Evolutionary conservation across 352 stramenopile genomes (phyloP).

Genomic region (Globisporangium cystogenes): DNA sequence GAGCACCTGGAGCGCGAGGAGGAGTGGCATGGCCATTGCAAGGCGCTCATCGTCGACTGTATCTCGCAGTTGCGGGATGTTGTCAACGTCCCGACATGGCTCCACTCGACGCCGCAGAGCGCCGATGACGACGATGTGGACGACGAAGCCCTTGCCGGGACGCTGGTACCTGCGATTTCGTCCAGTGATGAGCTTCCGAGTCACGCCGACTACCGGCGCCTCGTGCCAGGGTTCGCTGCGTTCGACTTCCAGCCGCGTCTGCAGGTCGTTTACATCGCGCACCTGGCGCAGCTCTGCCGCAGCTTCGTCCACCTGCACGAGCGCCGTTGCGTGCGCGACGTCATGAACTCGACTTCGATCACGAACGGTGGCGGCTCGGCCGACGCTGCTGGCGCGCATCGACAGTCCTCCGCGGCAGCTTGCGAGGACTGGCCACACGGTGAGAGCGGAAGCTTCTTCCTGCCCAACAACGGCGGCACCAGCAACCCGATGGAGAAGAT

Average conservation of each 20-base stretch:
- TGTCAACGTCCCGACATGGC: conserved; percentile 22
- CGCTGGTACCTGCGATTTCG: neutral
- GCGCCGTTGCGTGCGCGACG: conserved; percentile 23
- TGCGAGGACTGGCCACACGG: conserved; percentile 1
- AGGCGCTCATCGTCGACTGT: conserved; percentile 29
- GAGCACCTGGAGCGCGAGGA: conserved; percentile 30
- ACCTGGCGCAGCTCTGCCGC: conserved; percentile 30
- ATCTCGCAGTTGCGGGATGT: conserved; percentile 15
- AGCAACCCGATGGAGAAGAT: conserved; percentile 29
- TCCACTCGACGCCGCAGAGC: conserved; percentile 10
- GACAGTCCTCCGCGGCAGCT: neutral
- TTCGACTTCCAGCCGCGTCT: conserved; percentile 24
- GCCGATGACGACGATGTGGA: neutral
- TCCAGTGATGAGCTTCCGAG: neutral
- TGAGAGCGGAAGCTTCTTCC: conserved; percentile 4
- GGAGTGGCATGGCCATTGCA: conserved; percentile 41
- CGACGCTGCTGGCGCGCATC: neutral
- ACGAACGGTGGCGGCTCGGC: neutral
- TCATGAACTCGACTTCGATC: conserved; percentile 24
- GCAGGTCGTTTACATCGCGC: conserved; percentile 31
- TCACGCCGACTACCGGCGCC: conserved; percentile 18
- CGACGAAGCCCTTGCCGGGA: neutral
- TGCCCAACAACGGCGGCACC: neutral
- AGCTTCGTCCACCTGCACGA: conserved; percentile 44
- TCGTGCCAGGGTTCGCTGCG: conserved; percentile 22